Conservation (phyloP, 2,329 filamentous ascomycete species). For the Berkeleyomyces basicola region DNA sequence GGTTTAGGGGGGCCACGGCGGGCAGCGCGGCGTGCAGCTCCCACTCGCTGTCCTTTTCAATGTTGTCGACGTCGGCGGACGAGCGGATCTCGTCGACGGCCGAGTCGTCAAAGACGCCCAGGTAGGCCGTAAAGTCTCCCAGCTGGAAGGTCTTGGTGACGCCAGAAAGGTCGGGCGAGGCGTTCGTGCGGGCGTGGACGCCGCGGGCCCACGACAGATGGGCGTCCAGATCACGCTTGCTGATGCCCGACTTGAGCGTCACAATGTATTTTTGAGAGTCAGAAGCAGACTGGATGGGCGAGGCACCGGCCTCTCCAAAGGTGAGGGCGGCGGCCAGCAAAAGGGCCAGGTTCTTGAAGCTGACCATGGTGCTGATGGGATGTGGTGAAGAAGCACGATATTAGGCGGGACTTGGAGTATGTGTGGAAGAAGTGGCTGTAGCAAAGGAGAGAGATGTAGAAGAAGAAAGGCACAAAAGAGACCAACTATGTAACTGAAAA, state of each 20-base stretch:
- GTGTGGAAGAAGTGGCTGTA: background rate
- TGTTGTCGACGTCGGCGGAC: conserved; percentile 20
- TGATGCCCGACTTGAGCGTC: conserved; percentile 25
- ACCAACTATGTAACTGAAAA: background rate
- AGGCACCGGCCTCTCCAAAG: conserved; percentile 14
- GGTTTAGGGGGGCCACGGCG: background rate
- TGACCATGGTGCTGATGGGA: conserved; percentile 13
- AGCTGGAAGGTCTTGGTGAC: conserved; percentile 21
- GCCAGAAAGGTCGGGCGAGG: conserved; percentile 20
- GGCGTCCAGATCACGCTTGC: conserved; percentile 19
- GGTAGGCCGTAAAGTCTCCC: conserved; percentile 25
- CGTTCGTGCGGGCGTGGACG: conserved; percentile 21
- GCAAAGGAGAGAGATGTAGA: background rate
- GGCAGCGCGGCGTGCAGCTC: conserved; percentile 1
- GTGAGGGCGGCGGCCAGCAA: conserved; percentile 15
- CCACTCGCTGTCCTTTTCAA: conserved; percentile 5
- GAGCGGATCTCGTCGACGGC: conserved; percentile 25
- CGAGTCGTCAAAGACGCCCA: conserved; percentile 25
- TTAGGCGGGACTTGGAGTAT: background rate
- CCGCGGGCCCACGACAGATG: conserved; percentile 22
- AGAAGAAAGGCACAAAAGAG: background rate
- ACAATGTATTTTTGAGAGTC: conserved; percentile 29
- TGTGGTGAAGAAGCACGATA: background rate
- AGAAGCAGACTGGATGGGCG: background rate
- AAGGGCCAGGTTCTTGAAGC: conserved; percentile 15